phyloP scores from a whole-genome alignment of 176 grass and related monocot species.

The Cocos nucifera region DNA sequence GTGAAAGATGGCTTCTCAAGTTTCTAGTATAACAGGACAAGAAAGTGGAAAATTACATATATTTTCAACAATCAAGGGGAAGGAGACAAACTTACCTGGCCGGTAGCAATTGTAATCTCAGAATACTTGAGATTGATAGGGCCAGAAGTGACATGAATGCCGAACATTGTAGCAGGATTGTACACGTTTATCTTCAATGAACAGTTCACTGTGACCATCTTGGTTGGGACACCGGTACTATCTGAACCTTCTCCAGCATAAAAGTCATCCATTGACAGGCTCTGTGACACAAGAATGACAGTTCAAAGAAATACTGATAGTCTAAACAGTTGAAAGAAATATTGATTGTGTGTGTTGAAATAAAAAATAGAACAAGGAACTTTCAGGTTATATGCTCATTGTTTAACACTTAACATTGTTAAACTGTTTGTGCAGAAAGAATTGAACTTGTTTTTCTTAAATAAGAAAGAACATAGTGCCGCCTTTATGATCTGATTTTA shows the following conservation, averaged over 20 bases:
- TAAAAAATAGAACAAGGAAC: background rate
- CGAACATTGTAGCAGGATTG: conserved; percentile 73
- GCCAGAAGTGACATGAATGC: conserved; percentile 65
- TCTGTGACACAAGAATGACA: conserved; percentile 30
- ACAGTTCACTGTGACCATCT: conserved; percentile 65
- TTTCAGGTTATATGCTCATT: no score
- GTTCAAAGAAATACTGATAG: background rate
- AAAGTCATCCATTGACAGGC: conserved; percentile 61
- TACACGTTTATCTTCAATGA: conserved; percentile 48
- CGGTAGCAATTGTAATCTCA: conserved; percentile 56
- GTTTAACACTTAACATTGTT: no score
- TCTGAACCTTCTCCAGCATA: conserved; percentile 76
- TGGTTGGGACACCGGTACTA: conserved; percentile 65
- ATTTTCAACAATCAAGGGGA: background rate
- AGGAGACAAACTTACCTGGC: conserved; percentile 35
- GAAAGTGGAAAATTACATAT: background rate
- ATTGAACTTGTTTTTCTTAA: no score
- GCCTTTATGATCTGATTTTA: no score
- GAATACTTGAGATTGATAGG: conserved; percentile 50
- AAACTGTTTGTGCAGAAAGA: background rate
- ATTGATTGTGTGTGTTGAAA: background rate
- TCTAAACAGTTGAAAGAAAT: background rate
- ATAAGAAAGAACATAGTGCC: no score
- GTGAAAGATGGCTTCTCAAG: no score
- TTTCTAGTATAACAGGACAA: no score